Percentiles rank a stretch among this genome's conserved stretches.
phyloP scores from a whole-genome alignment of 1,139 yeast species.

The Magnusiomyces paraingens region DNA sequence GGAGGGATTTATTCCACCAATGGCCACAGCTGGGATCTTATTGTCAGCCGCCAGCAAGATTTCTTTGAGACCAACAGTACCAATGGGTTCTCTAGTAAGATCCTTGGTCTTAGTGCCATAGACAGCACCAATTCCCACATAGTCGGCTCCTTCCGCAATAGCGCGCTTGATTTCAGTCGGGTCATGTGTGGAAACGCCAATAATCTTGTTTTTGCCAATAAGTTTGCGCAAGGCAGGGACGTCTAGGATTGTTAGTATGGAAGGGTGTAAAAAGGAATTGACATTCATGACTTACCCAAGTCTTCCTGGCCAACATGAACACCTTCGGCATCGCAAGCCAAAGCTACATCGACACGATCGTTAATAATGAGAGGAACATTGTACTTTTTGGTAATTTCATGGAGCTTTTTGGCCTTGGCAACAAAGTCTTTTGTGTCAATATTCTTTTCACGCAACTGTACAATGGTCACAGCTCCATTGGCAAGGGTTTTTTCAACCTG shows the following conservation, averaged over 20 bases:
- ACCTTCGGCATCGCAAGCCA: constrained; percentile 87
- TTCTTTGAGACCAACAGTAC: constrained; percentile 58
- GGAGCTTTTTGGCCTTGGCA: constrained; percentile 53
- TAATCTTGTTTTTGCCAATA: constrained; percentile 65
- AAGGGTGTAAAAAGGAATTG: too few species aligned
- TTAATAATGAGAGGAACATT: constrained; percentile 78
- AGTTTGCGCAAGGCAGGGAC: constrained; percentile 52
- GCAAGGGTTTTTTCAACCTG: constrained; percentile 51
- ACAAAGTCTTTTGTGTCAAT: constrained; percentile 65
- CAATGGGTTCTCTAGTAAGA: constrained; percentile 48
- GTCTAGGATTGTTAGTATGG: constrained; percentile 13
- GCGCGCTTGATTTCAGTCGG: constrained; percentile 52
- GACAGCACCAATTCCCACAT: constrained; percentile 82
- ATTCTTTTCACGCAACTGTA: constrained; percentile 79
- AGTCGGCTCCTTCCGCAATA: constrained; percentile 51
- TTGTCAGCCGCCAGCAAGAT: constrained; percentile 44
- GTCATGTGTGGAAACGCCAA: constrained; percentile 72
- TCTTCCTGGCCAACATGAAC: constrained; percentile 94
- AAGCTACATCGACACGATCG: constrained; percentile 83
- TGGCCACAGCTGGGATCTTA: constrained; percentile 56
- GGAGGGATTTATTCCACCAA: constrained; percentile 74
- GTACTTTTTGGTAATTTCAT: constrained; percentile 49
- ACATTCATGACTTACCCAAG: constrained; percentile 39
- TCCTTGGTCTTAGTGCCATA: constrained; percentile 70
- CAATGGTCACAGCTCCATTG: constrained; percentile 64